Base-by-base conservation (phyloP, 495 filamentous ascomycete genomes). In the Cercophora newfieldiana region DNA sequence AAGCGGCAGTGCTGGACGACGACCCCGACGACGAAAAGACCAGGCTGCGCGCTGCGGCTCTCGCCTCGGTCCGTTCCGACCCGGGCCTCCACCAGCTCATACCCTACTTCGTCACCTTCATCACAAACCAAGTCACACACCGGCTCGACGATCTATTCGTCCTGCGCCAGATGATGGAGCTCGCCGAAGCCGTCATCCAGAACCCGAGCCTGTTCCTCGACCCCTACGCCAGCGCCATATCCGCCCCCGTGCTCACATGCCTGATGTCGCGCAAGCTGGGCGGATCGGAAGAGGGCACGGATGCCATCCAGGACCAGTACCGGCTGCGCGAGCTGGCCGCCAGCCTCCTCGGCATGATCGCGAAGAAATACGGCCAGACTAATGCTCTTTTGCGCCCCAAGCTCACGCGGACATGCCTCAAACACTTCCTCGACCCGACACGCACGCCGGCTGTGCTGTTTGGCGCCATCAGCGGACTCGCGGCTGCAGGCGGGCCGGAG, bases 101-200 rank as follows among this genome's bases (percentile, higher is more conserved):
- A 14, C 94, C 95, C 1, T 99, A 99, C 77, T 97, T 98, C 69
- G 87, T 97, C 47, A 90, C 95, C 71, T 98, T 96, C 77, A 91
- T 97, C 68, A 86, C 91, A 1, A 92, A 97, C 74, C 96, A 96
- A 77, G 92, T 98, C 56, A 97, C 95, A 0, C 95, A 98, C 74
- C 88, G 85, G 63, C 83, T 96, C 56, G 91, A 94, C 69, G 86
- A 93, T 76, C 82, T 94, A 3, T 98, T 97, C 74, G 84, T 92
- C 16, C 81, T 98, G 12, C 89, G 86, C 1, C 92, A 95, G 77
- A 94, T 94, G 84, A 91, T 99, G 89, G 88, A 92, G 67, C 87
- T 98, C 66, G 88, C 89, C 1, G 84, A 89, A 33, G 91, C 94
- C 0, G 77, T 99, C 59, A 88, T 97, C 53, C 87, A 89, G 60